Percentiles rank a stretch among this genome's conserved stretches.
Conservation (phyloP, 2,329 filamentous ascomycete species). For the Penicillium griseofulvum region DNA sequence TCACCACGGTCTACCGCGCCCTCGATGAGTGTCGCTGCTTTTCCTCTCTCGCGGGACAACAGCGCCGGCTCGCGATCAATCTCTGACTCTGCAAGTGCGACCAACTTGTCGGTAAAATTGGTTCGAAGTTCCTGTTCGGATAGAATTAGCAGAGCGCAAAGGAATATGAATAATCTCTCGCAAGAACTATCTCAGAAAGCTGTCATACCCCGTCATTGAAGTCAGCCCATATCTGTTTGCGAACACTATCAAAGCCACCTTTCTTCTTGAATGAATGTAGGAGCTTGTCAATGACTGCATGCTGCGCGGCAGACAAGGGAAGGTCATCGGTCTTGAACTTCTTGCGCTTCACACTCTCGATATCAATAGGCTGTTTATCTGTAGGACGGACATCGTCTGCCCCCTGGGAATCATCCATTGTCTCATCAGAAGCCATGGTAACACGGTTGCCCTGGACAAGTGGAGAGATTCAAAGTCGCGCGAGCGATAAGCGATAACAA, state of each 20-base stretch:
- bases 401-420: constrained; percentile 36
- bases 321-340: constrained; percentile 62
- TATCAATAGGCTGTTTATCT: constrained; percentile 32
- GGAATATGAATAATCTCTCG: not conserved
- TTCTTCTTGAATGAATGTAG: constrained; percentile 65
- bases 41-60: constrained; percentile 59
- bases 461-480: constrained; percentile 16
- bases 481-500: constrained; percentile 22
- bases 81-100: constrained; percentile 57
- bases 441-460: constrained; percentile 16
- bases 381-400: constrained; percentile 29
- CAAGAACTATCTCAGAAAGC: not conserved
- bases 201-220: constrained; percentile 54
- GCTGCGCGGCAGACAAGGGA: constrained; percentile 58
- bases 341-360: constrained; percentile 39
- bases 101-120: constrained; percentile 52
- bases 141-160: constrained; percentile 8
- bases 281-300: constrained; percentile 58
- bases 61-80: constrained; percentile 62
- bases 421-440: constrained; percentile 6
- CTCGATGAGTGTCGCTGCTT: constrained; percentile 62
- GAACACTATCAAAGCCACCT: constrained; percentile 61
- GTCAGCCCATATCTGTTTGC: constrained; percentile 60
- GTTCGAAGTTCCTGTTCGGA: constrained; percentile 50
- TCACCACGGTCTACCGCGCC: constrained; percentile 63